Conservation (phyloP, 2,329 filamentous ascomycete species). For the Trichoderma oligosporum region DNA sequence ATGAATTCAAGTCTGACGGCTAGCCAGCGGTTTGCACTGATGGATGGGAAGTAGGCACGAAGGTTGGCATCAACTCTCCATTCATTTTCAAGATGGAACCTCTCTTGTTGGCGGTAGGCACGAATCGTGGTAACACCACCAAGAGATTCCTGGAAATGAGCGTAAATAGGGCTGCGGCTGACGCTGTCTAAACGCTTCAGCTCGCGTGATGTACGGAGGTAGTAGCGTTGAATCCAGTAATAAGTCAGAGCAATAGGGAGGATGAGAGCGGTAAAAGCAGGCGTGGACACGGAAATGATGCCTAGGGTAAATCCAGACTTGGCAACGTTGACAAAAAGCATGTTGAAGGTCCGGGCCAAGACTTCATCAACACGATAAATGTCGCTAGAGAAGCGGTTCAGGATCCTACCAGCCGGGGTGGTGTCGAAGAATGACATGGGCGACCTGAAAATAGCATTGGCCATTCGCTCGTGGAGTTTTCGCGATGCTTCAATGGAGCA, state of each 20-base stretch:
- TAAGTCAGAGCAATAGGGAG: constrained; percentile 78
- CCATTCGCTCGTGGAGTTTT: constrained; percentile 96
- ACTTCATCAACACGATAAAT: constrained; percentile 86
- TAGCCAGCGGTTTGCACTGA: constrained; percentile 91
- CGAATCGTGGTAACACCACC: constrained; percentile 93
- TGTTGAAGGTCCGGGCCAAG: constrained; percentile 94
- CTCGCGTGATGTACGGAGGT: constrained; percentile 91
- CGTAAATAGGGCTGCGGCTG: constrained; percentile 92
- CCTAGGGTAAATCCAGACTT: constrained; percentile 77
- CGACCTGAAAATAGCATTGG: constrained; percentile 91
- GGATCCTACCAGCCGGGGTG: constrained; percentile 89
- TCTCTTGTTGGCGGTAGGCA: constrained; percentile 81
- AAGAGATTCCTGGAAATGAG: constrained; percentile 96
- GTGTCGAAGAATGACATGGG: constrained; percentile 99
- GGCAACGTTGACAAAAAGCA: constrained; percentile 77
- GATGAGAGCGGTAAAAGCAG: constrained; percentile 75
- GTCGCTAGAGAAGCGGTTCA: constrained; percentile 90
- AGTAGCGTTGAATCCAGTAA: constrained; percentile 93
- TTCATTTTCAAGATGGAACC: constrained; percentile 92
- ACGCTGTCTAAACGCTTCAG: constrained; percentile 94
- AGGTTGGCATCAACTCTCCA: constrained; percentile 96
- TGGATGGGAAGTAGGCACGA: constrained; percentile 90
- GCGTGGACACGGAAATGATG: constrained; percentile 78
- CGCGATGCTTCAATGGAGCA: constrained; percentile 98
- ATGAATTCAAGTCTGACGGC: constrained; percentile 94